Evolutionary conservation across 768 basidiomycete species (phyloP).

Genomic region (Leccinum disarticulatum): DNA sequence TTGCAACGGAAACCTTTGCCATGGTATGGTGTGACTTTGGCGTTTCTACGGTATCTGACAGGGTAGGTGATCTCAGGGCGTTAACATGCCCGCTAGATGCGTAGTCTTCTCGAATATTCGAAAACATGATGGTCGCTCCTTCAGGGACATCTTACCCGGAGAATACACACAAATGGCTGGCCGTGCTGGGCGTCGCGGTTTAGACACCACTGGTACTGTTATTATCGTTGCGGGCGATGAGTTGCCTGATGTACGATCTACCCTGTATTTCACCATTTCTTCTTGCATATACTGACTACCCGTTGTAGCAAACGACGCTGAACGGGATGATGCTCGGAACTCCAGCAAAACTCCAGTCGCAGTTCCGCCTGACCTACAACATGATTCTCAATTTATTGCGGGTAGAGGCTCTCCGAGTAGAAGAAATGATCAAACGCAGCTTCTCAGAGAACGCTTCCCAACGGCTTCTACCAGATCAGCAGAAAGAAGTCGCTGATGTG

Average conservation of each 20-base stretch:
- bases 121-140: constrained; percentile 92
- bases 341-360: constrained; percentile 89
- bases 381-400: constrained; percentile 97
- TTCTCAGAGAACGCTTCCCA: constrained; percentile 99
- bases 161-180: constrained; percentile 99
- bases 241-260: constrained; percentile 71
- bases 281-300: neutral
- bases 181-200: constrained; percentile 91
- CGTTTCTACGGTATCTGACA: constrained; percentile 11
- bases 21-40: constrained; percentile 61
- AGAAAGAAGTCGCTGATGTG: constrained; percentile 83
- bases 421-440: constrained; percentile 99
- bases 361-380: constrained; percentile 97
- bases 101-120: constrained; percentile 95
- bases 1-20: constrained; percentile 98
- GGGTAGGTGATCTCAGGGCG: constrained; percentile 58
- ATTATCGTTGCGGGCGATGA: constrained; percentile 84
- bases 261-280: neutral
- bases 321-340: constrained; percentile 92
- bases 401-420: constrained; percentile 92
- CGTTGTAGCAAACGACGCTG: constrained; percentile 64
- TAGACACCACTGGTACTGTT: constrained; percentile 95
- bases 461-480: constrained; percentile 87
- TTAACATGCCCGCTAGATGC: constrained; percentile 98
- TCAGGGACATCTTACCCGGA: constrained; percentile 87